Evolutionary conservation across 345 rosid genomes (phyloP).

Genomic region (Salix viminalis): DNA sequence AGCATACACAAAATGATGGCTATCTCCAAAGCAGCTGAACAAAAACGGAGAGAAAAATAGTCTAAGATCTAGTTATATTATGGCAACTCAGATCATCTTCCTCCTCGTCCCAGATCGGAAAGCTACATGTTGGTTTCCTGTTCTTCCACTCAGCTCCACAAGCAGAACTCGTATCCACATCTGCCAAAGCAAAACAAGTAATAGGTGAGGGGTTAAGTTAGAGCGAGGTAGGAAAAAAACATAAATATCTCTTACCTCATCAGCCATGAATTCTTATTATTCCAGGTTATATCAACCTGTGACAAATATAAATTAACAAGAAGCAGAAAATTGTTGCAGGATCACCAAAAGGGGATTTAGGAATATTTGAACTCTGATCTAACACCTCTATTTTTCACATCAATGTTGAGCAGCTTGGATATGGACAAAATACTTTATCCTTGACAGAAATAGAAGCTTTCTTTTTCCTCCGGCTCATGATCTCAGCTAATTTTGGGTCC

Average conservation of each 20-base stretch:
- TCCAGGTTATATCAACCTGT: background rate
- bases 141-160: constrained; percentile 57
- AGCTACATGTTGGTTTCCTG: constrained; percentile 44
- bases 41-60: background rate
- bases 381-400: no score
- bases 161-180: constrained; percentile 57
- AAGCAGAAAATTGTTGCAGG: background rate
- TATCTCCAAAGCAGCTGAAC: background rate
- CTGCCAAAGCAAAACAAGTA: constrained; percentile 23
- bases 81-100: background rate
- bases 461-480: constrained; percentile 49
- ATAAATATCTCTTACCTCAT: background rate
- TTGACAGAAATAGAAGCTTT: constrained; percentile 56
- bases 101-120: constrained; percentile 51
- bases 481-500: constrained; percentile 57
- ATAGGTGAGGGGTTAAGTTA: background rate
- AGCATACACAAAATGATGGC: background rate
- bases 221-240: background rate
- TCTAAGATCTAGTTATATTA: background rate
- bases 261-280: background rate
- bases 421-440: constrained; percentile 75
- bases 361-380: no score
- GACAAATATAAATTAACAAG: background rate
- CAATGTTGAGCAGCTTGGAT: constrained; percentile 19
- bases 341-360: no score